Evolutionary conservation across 1,284 basidiomycete species (phyloP).

Genomic region (Meripilus lineatus): DNA sequence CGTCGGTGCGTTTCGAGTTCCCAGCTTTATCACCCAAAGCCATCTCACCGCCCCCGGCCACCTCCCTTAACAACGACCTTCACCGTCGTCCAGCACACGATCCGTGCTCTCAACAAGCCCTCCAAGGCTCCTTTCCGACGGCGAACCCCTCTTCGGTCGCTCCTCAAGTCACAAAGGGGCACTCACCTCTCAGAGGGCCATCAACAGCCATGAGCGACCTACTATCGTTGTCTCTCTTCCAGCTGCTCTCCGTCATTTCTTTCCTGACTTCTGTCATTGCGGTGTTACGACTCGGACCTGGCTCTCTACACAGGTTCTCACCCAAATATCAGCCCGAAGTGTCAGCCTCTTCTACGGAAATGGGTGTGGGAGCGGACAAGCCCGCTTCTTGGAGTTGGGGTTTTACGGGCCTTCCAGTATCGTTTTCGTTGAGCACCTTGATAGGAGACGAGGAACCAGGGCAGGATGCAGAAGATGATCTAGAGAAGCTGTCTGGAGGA

Average conservation of each 20-base stretch:
- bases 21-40: not conserved
- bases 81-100: not conserved
- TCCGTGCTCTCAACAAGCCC: constrained; percentile 5
- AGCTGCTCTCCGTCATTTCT: constrained; percentile 30
- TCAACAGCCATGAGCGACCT: constrained; percentile 24
- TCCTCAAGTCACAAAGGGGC: not conserved
- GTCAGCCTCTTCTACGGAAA: constrained; percentile 14
- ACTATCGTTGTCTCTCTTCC: constrained; percentile 28
- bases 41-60: not conserved
- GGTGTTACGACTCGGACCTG: constrained; percentile 27
- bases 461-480: constrained; percentile 9
- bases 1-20: not conserved
- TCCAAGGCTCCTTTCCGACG: no score
- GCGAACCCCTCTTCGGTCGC: not conserved
- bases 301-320: constrained; percentile 24
- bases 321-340: constrained; percentile 20
- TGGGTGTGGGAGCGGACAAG: constrained; percentile 17
- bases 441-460: constrained; percentile 25
- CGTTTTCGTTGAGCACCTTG: constrained; percentile 25
- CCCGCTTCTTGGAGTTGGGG: constrained; percentile 26
- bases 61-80: not conserved
- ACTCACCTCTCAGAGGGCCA: not conserved
- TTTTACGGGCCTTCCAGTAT: constrained; percentile 23
- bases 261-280: constrained; percentile 28
- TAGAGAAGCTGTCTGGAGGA: constrained; percentile 21